phyloP scores from a whole-genome alignment of 805 yeast genomes.

The Kodamaea restingae region DNA sequence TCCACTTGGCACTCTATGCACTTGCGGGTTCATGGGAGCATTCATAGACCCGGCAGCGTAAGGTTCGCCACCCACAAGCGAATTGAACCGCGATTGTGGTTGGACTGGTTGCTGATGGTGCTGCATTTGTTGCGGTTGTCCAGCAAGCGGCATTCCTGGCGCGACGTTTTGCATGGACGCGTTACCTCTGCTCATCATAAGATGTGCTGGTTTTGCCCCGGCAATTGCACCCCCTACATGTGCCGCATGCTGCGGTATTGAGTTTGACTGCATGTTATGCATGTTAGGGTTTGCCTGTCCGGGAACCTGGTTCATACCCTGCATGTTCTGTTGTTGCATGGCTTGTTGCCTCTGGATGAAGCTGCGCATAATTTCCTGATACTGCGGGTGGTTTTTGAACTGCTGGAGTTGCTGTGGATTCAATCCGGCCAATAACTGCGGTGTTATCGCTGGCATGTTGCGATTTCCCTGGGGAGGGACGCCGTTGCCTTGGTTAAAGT shows the following conservation, averaged over 20 bases:
- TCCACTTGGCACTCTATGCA: background rate
- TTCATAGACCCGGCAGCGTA: background rate
- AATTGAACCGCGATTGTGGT: background rate
- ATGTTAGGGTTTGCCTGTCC: background rate
- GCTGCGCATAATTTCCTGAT: conserved; percentile 37
- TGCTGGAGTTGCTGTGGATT: conserved; percentile 43
- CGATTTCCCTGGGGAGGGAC: conserved; percentile 12
- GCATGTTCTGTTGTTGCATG: conserved; percentile 27
- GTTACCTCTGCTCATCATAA: background rate
- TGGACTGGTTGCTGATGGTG: conserved; percentile 2
- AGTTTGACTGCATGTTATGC: background rate
- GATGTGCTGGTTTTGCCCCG: conserved; percentile 1
- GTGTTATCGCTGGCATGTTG: conserved; percentile 24
- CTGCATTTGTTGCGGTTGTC: conserved; percentile 5
- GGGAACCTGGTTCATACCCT: conserved; percentile 1
- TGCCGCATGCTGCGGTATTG: background rate
- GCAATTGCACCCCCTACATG: background rate
- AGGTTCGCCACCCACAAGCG: conserved; percentile 1
- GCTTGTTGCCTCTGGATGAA: conserved; percentile 40
- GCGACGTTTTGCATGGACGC: background rate
- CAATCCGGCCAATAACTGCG: conserved; percentile 23
- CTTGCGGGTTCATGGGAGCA: conserved; percentile 1
- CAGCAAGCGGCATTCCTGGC: background rate
- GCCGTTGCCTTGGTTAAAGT: conserved; percentile 15
- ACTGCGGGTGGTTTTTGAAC: conserved; percentile 40